Base-by-base conservation (phyloP, 2,329 filamentous ascomycete species). In the Fusarium sp. region DNA sequence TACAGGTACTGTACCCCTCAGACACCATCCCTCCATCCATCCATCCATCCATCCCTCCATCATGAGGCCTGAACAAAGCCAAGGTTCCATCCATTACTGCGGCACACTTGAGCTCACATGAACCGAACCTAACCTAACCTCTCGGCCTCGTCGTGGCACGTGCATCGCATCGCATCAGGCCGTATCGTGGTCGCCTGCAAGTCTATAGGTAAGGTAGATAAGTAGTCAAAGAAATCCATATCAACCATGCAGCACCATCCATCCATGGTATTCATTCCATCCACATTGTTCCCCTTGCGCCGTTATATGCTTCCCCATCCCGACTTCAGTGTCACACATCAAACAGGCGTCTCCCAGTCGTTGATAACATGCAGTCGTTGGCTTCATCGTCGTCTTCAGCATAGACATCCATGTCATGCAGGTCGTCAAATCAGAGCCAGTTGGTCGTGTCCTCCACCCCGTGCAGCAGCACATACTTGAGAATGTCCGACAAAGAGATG, bases 401-500 rank as follows among this genome's bases (percentile, higher is more conserved):
- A 33, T 46, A 51, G 57, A 56, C 40, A 49, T 31, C 67, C 46
- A 46, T 31, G 54, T 66, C 58, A 65, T 68, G 29, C 33, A 50
- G 33, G 29, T 36, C 25, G 56, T 33, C 40, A 23, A 33, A 29
- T 70, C 61, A 73, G 53, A 60, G 34, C 73, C 71, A 76, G 56
- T 61, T 68, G 53, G 65, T 67, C 62, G 69, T 69, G 27, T 89
- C 85, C 71, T 88, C 89, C 75, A 93, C 90, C 57, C 92, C 92
- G 73, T 93, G 87, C 20, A 97, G 85, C 69, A 99, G 84, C 58
- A 97, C 93, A 78, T 99, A 97, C 76, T 97, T 93, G 72, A 99
- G 87, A 71, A 99, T 97, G 81, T 99, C 96, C 64, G 95, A 98
- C 59, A 99, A 84, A 6, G 94, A 97, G 65, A 99, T 89, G 60